Evolutionary conservation across 495 filamentous ascomycete genomes (phyloP), one percentile per base, ranked within the genome.

Genomic region (Margaritispora aquatica): DNA sequence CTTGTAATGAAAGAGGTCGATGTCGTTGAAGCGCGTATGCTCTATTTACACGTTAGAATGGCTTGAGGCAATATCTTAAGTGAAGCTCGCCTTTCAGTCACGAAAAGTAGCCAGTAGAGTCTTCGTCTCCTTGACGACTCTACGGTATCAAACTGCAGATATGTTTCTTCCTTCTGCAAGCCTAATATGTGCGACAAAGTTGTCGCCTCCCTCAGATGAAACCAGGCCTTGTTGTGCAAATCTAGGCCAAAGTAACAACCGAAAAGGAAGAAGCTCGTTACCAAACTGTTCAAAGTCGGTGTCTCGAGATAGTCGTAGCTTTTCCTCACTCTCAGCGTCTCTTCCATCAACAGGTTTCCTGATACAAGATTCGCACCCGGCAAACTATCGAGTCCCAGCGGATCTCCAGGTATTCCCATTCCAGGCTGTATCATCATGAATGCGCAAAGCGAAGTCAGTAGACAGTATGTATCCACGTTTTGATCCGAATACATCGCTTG

Each of bases 391-490:
- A 79, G 69, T 26, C 71, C 73, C 21, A 80, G 75, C 49, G 80
- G 79, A 51, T 85, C 75, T 26, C 75, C 75, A 0, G 80, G 79
- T 24, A 82, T 74, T 2, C 75, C 78, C 75, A 93, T 90, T 56
- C 87, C 84, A 0, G 90, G 85, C 66, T 96, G 91, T 21, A 94
- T 89, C 75, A 92, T 84, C 66, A 92, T 90, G 65, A 88, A 92
- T 0, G 88, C 88, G 66, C 88, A 94, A 1, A 96, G 71, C 7
- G 90, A 84, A 1, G 84, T 83, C 36, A 96, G 69, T 36, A 95
- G 81, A 49, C 89, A 90, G 72, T 96, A 96, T 13, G 86, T 80
- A 59, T 88, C 87, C 21, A 83, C 70, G n/a, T 82, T 84, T 44
- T 74, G 83, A 68, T 82, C 85, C 72, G 82, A 82, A 69, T 77